Conservation (phyloP, 441 rosid genomes). For the Adansonia madagascariensis region DNA sequence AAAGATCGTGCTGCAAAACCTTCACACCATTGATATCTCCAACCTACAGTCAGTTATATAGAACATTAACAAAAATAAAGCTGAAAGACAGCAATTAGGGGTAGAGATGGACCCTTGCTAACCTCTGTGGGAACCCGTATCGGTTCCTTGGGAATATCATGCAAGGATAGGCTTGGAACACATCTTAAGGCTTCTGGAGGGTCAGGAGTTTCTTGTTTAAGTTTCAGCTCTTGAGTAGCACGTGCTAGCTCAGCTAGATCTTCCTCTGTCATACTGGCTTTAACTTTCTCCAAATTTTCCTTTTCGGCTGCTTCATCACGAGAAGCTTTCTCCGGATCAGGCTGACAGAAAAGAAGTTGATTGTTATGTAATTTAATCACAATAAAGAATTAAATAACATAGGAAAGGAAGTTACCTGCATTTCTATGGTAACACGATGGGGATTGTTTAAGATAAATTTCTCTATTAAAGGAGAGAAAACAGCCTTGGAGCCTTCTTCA, state of each 20-base stretch:
- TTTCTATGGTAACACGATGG: conserved; percentile 82
- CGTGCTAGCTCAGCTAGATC: conserved; percentile 83
- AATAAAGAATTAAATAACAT: conserved; percentile 6
- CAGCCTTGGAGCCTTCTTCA: conserved; percentile 83
- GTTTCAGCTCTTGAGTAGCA: conserved; percentile 77
- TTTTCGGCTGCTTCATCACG: conserved; percentile 79
- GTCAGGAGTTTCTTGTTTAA: conserved; percentile 94
- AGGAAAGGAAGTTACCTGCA: conserved; percentile 57
- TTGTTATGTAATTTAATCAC: conserved; percentile 22
- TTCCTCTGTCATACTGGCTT: conserved; percentile 80
- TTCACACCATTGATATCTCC: conserved; percentile 81
- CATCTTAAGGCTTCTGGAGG: conserved; percentile 80
- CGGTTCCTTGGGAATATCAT: conserved; percentile 89
- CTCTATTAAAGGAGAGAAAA: conserved; percentile 89
- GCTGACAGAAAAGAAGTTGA: conserved; percentile 44
- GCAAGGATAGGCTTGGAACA: conserved; percentile 75
- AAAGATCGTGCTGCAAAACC: conserved; percentile 85
- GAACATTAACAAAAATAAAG: conserved; percentile 27
- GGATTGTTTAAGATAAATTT: conserved; percentile 71
- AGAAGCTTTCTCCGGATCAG: conserved; percentile 88
- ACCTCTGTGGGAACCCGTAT: conserved; percentile 75
- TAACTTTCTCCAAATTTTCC: conserved; percentile 60
- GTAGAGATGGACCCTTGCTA: conserved; percentile 23
- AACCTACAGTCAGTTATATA: conserved; percentile 47
- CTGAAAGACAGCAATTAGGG: conserved; percentile 15